phyloP scores from a whole-genome alignment of 2,329 filamentous ascomycete genomes.

The Chalara sp. region DNA sequence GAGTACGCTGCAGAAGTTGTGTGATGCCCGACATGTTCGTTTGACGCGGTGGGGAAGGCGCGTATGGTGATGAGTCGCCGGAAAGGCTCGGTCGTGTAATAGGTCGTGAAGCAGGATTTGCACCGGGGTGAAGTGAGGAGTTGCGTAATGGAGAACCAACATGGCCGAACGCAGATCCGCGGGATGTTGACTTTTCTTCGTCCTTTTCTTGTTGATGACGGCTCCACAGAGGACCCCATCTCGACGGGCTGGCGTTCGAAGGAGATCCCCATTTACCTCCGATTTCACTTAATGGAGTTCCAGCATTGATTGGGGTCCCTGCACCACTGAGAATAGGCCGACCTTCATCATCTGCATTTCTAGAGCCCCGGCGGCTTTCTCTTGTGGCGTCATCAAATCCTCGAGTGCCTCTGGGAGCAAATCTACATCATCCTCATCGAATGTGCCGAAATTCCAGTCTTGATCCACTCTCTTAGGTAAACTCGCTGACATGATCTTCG shows the following conservation, averaged over 20 bases:
- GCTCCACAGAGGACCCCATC: slow-evolving; percentile 55
- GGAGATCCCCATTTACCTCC: slow-evolving; percentile 54
- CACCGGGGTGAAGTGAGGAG: slow-evolving; percentile 51
- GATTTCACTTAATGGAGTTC: slow-evolving; percentile 17
- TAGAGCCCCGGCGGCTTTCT: slow-evolving; percentile 61
- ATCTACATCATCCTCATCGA: slow-evolving; percentile 72
- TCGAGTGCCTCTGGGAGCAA: slow-evolving; percentile 62
- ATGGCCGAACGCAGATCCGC: slow-evolving; percentile 54
- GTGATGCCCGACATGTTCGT: slow-evolving; percentile 50
- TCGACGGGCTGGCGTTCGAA: slow-evolving; percentile 49
- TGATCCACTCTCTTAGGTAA: slow-evolving; percentile 52
- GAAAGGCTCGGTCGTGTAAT: slow-evolving; percentile 31
- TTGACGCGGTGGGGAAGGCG: slow-evolving; percentile 27
- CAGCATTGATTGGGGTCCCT: slow-evolving; percentile 35
- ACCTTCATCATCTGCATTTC: slow-evolving; percentile 46
- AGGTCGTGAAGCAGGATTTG: slow-evolving; percentile 32
- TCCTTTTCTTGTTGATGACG: slow-evolving; percentile 48
- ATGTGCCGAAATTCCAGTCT: slow-evolving; percentile 60
- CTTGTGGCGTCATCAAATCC: slow-evolving; percentile 59
- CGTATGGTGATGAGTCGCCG: slow-evolving; percentile 24
- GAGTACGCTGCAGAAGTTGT: slow-evolving; percentile 55
- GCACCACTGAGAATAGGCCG: slow-evolving; percentile 32
- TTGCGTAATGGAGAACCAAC: slow-evolving; percentile 60
- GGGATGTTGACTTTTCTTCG: slow-evolving; percentile 37
- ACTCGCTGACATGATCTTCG: slow-evolving; percentile 64